These are phyloP conservation scores for Rhamnella rubrinervis DNA, from an alignment of 331 rosid species.

Conservation along the genomic window DNA sequence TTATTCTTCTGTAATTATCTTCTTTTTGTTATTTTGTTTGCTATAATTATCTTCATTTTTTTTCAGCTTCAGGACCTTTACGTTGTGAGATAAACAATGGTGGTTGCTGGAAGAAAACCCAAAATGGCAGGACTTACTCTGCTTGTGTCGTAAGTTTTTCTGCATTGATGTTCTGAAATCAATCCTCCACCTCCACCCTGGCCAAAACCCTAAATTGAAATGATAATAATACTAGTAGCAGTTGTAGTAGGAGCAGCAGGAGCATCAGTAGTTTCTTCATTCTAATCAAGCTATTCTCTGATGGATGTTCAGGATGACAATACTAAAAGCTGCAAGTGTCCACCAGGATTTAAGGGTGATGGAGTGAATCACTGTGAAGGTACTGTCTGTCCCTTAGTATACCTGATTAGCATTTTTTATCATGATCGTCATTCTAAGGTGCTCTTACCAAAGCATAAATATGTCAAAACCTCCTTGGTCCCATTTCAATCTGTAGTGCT, in stretches of 20 bases:
- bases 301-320: conserved; percentile 59
- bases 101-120: conserved; percentile 85
- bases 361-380: conserved; percentile 81
- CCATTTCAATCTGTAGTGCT: too few relatives aligned
- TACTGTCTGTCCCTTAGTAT: conserved; percentile 26
- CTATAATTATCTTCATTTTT: background rate
- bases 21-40: background rate
- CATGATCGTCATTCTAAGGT: too few relatives aligned
- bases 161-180: background rate
- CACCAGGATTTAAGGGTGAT: conserved; percentile 88
- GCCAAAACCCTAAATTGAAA: too few relatives aligned
- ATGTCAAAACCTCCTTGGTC: too few relatives aligned
- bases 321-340: conserved; percentile 79
- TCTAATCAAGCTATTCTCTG: conserved; percentile 1
- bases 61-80: conserved; percentile 78
- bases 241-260: too few relatives aligned
- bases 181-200: background rate
- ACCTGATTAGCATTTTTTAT: background rate
- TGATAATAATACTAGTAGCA: too few relatives aligned
- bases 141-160: conserved; percentile 73
- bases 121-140: conserved; percentile 55
- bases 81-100: conserved; percentile 84
- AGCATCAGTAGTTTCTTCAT: background rate
- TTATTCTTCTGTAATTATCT: background rate
- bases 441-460: too few relatives aligned